Base-by-base conservation (phyloP, 2,329 filamentous ascomycete species). In the Aspergillus arachidicola region DNA sequence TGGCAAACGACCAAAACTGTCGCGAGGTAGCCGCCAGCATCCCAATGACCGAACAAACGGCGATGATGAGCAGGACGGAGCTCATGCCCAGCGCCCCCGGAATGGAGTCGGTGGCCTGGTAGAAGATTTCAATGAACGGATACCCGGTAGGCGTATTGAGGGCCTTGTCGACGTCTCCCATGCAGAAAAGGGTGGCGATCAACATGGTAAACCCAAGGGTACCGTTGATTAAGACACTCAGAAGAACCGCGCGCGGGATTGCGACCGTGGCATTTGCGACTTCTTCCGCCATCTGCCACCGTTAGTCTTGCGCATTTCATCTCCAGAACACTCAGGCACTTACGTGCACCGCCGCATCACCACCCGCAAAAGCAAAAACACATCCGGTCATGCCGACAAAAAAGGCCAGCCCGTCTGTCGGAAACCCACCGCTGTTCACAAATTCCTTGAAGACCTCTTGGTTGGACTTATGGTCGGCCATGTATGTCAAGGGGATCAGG, bases 391-490 rank as follows among this genome's bases (percentile, higher is more conserved):
- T 71, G n/a, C 77, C 77, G 10, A 78, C 72, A 38, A 76, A 73
- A 41, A 73, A 77, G 3, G 82, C 80, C 36, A 85, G 69, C 1
- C 66, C 72, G 30, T 78, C 73, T 3, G 72, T 81, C 1, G 73
- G 73, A 79, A 82, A 86, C 2, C 71, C 73, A 0, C 82, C 83
- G 16, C 71, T 61, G 61, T 86, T 84, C 23, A 77, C 73, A 65
- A 86, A 85, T 1, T 77, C 72, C 4, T 79, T 79, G 61, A 86
- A 84, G 1, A 84, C 80, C 5, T 78, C 76, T 12, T 76, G 69
- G 0, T 80, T 74, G 21, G 77, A 75, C 50, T 79, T 76, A 11
- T 76, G 74, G 1, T 80, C 78, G 0, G 80, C 78, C 59, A 82
- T 73, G 1, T 79, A 75, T 63, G 79, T 75, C 6, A 85, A 69